Evolutionary conservation across 2,329 filamentous ascomycete genomes (phyloP).

Genomic region (Colletotrichum simmondsii): DNA sequence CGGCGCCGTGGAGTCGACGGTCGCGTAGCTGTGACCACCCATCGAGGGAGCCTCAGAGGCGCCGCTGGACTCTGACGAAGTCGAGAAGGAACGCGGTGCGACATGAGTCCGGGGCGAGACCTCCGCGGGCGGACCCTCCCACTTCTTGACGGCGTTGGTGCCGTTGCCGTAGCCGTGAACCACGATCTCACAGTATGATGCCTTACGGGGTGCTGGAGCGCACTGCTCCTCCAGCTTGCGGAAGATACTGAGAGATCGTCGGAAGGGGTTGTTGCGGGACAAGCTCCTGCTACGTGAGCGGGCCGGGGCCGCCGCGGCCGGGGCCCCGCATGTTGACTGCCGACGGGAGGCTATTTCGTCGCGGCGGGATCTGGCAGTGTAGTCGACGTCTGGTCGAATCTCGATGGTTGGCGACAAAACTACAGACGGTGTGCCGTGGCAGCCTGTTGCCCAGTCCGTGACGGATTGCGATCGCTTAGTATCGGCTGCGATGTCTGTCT

Average conservation of each 20-base stretch:
- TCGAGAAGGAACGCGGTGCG: conserved; percentile 34
- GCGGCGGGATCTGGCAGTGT: conserved; percentile 56
- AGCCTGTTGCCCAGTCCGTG: conserved; percentile 15
- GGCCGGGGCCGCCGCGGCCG: conserved; percentile 33
- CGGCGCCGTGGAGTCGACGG: conserved; percentile 40
- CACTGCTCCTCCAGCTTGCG: conserved; percentile 31
- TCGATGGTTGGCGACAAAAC: conserved; percentile 41
- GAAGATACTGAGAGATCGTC: conserved; percentile 47
- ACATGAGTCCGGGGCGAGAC: background rate
- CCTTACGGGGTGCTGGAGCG: conserved; percentile 11
- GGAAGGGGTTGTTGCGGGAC: conserved; percentile 41
- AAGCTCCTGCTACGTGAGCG: conserved; percentile 40
- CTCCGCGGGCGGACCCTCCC: background rate
- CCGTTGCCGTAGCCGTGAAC: conserved; percentile 66
- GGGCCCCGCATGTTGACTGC: conserved; percentile 17
- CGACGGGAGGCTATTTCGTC: conserved; percentile 35
- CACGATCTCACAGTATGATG: conserved; percentile 61
- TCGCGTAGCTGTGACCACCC: conserved; percentile 41
- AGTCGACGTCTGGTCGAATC: conserved; percentile 68
- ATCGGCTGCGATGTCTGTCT: conserved; percentile 40
- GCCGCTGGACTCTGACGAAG: conserved; percentile 35
- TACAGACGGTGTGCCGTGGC: conserved; percentile 7
- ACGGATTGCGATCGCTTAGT: conserved; percentile 32
- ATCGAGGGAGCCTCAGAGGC: conserved; percentile 39
- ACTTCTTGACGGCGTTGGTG: conserved; percentile 51